Base-by-base conservation (phyloP, 225 moss, liverwort and hornwort species). In the Takakia lepidozioides region DNA sequence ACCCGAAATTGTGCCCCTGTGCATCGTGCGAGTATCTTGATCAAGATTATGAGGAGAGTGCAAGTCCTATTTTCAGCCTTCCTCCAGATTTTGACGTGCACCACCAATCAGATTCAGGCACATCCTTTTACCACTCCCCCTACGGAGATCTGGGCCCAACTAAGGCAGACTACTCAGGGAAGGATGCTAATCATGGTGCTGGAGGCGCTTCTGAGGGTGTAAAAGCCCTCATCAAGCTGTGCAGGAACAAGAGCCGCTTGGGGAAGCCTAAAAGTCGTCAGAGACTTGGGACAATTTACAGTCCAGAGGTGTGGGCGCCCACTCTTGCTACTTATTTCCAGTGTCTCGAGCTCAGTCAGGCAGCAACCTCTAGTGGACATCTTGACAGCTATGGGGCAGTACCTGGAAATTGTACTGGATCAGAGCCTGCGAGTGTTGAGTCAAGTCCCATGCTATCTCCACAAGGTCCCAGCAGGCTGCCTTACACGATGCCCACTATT, bases 301-400 rank as follows among this genome's bases (percentile, higher is more conserved):
- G 52, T 20, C 82, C 82, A 13, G 88, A 89, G 46, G 79, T 89
- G 79, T 89, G 85, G 85, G 85, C 88, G 2, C 85, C 88, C 51
- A 85, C 88, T 7, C 76, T 89, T 7, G 64, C 85, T 23, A 75
- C 88, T 0, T 89, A 85, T 27, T 79, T 89, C 25, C 88, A 89
- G 14, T 63, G 73, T 27, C 55, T 73, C 8, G 73, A 73, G 42
- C n/a, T n/a, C n/a, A 11, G 11, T 7, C 32, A 32, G 32, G 7
- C 32, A 32, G 64, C 74, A 10, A 64, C 68, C 4, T 38, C 68
- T 48, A 57, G 57, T 56, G 60, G 32, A 32, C 32, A 32, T 7
- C 8, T 7, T 32, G 32, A 11, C 7, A 32, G 7, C 32, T 32
- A n/a, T n/a, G n/a, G n/a, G n/a, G n/a, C 11, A 11, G 8, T 6